phyloP scores from a whole-genome alignment of 768 basidiomycete species.

The Vishniacozyma victoriae region DNA sequence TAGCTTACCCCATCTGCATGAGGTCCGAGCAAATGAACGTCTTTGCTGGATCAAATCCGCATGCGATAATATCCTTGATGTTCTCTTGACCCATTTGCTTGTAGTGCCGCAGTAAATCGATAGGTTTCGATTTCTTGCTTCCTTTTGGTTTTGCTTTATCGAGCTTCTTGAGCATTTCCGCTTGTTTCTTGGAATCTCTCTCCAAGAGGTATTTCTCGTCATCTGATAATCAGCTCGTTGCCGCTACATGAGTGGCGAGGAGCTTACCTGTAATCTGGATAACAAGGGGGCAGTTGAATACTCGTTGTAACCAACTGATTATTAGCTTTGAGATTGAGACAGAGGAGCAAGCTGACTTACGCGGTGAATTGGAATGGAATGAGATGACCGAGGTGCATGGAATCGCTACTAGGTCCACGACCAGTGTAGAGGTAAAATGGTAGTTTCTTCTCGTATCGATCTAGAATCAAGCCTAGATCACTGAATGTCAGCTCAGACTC shows the following conservation, averaged over 20 bases:
- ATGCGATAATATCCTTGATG: slow-evolving; percentile 92
- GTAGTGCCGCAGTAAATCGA: slow-evolving; percentile 69
- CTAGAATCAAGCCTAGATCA: slow-evolving; percentile 86
- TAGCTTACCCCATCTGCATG: slow-evolving; percentile 61
- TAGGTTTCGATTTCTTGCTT: neutral
- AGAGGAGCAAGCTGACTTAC: slow-evolving; percentile 51
- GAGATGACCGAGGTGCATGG: slow-evolving; percentile 97
- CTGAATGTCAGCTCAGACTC: slow-evolving; percentile 49
- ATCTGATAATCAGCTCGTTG: slow-evolving; percentile 50
- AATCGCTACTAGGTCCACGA: slow-evolving; percentile 89
- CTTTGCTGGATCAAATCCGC: slow-evolving; percentile 82
- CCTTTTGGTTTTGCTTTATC: slow-evolving; percentile 37
- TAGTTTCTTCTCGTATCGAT: slow-evolving; percentile 92
- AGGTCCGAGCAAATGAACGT: slow-evolving; percentile 97
- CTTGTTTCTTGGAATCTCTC: slow-evolving; percentile 53
- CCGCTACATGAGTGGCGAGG: neutral
- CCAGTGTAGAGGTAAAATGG: slow-evolving; percentile 98
- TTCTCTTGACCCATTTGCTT: slow-evolving; percentile 72
- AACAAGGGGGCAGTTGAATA: slow-evolving; percentile 89
- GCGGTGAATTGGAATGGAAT: slow-evolving; percentile 96
- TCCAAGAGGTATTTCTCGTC: slow-evolving; percentile 99
- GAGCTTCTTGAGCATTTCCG: slow-evolving; percentile 35
- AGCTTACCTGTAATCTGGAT: slow-evolving; percentile 82
- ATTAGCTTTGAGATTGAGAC: neutral
- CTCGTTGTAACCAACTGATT: slow-evolving; percentile 87